phyloP scores from a whole-genome alignment of 208 protist genomes.

The Vickermania spadyakhi region DNA sequence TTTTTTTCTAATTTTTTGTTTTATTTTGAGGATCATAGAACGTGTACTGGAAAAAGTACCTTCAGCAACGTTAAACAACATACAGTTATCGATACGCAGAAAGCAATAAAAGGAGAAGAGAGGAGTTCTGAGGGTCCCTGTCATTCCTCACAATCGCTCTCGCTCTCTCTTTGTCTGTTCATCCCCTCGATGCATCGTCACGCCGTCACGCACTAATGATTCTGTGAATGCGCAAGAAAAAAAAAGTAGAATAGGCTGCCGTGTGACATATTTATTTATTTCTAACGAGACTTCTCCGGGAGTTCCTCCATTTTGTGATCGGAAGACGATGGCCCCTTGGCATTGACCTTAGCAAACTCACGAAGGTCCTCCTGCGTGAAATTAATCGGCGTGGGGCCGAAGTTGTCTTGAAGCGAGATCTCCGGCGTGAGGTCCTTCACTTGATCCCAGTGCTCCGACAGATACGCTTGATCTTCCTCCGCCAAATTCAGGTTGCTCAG shows the following conservation, averaged over 20 bases:
- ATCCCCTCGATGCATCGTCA: too few species aligned
- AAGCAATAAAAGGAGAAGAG: neutral
- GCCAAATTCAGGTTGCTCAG: constrained; percentile 25
- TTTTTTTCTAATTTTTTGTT: too few species aligned
- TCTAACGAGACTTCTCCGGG: too few species aligned
- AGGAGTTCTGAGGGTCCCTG: too few species aligned
- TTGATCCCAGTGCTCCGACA: constrained; percentile 15
- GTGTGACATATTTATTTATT: too few species aligned
- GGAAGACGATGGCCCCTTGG: too few species aligned
- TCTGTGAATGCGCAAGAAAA: too few species aligned
- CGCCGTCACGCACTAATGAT: too few species aligned
- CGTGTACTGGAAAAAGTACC: neutral
- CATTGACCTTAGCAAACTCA: constrained; percentile 19
- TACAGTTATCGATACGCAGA: neutral
- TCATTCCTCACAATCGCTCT: too few species aligned
- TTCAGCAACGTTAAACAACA: neutral
- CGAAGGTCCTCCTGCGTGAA: constrained; percentile 31
- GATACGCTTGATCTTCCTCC: constrained; percentile 21
- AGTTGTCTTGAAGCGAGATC: constrained; percentile 20
- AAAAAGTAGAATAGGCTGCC: too few species aligned
- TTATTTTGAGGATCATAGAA: neutral
- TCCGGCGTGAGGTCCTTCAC: constrained; percentile 16
- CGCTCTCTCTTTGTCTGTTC: too few species aligned
- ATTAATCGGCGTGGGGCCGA: constrained; percentile 34
- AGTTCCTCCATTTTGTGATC: too few species aligned